phyloP scores from a whole-genome alignment of 805 yeast species.

The Candida pini region DNA sequence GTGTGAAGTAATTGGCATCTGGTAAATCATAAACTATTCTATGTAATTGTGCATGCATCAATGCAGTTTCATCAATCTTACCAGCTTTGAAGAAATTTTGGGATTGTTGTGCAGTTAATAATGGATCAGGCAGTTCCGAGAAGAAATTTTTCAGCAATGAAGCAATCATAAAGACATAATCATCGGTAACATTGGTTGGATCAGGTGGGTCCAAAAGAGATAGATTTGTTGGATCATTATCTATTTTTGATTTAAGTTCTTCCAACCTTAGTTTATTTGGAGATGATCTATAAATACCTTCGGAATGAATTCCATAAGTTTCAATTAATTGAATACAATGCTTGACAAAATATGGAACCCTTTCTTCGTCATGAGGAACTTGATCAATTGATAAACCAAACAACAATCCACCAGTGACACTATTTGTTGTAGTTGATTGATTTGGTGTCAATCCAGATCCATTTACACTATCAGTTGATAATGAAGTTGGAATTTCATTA shows the following conservation, averaged over 20 bases:
- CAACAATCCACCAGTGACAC: slow-evolving; percentile 33
- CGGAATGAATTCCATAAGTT: slow-evolving; percentile 73
- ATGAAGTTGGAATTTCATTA: not conserved
- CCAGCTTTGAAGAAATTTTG: slow-evolving; percentile 64
- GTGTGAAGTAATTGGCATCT: slow-evolving; percentile 91
- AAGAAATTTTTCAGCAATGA: slow-evolving; percentile 81
- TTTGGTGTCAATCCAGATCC: not conserved
- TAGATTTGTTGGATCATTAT: slow-evolving; percentile 65
- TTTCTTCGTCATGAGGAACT: slow-evolving; percentile 78
- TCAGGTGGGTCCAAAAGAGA: slow-evolving; percentile 44
- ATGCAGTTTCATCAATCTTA: slow-evolving; percentile 52
- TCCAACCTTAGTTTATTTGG: slow-evolving; percentile 75
- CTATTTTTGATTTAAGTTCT: slow-evolving; percentile 65
- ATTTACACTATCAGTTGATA: not conserved
- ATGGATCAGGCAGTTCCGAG: slow-evolving; percentile 79
- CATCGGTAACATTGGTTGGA: slow-evolving; percentile 57
- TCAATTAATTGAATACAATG: slow-evolving; percentile 87
- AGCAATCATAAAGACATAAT: slow-evolving; percentile 85
- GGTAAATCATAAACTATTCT: slow-evolving; percentile 85
- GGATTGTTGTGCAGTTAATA: slow-evolving; percentile 61
- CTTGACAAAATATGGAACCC: slow-evolving; percentile 86
- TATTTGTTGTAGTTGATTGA: slow-evolving; percentile 1
- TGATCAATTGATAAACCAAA: slow-evolving; percentile 85
- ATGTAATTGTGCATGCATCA: slow-evolving; percentile 71
- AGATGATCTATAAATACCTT: slow-evolving; percentile 84